Evolutionary conservation across 179 eudicot genomes (phyloP), one percentile per base, ranked within the genome.

Genomic region (Patellifolia procumbens): DNA sequence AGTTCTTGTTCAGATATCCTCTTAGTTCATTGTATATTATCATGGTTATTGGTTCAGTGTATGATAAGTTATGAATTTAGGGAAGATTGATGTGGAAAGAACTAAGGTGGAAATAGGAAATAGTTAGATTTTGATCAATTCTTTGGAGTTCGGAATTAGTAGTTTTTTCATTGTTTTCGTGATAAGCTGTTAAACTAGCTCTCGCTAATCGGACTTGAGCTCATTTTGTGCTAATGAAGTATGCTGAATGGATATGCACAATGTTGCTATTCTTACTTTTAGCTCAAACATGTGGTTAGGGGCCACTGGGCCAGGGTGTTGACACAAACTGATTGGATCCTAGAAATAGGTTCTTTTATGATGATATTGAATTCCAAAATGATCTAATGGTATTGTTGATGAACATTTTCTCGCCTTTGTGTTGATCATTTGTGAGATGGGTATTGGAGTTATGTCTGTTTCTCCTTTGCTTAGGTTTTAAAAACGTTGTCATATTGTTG

Each of bases 221-320:
- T 37, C 53, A 42, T 35, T 42, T 42, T 49, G 35, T 68, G 68
- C 22, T 76, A 29, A 45, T 58, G 46, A 22, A 61, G 45, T 46
- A 24, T 53, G 64, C 16, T 42, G 32, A 22, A 3, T 52, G 22
- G 35, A 63, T 13, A n/a, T 75, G 63, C 63, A 35, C 51, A 49
- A 75, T 55, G 56, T 37, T 71, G 24, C 35, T 61, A 64, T 48
- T 37, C 28, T 26, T 61, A 63, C 48, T 6, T 34, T 35, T 17
- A 62, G 42, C 62, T 48, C 7, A 17, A 61, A 70, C 61, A 45
- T 35, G 52, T 19, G 35, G 26, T 53, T 16, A 4, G 22, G 35
- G 61, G 60, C n/a, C n/a, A n/a, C n/a, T n/a, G n/a, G n/a, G n/a
- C n/a, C n/a, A 46, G 28, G 60, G 11, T 22, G 8, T n/a, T 77